These are phyloP conservation scores for Exophiala mesophila DNA, from an alignment of 2,329 filamentous ascomycete genomes.

Conservation along the genomic window DNA sequence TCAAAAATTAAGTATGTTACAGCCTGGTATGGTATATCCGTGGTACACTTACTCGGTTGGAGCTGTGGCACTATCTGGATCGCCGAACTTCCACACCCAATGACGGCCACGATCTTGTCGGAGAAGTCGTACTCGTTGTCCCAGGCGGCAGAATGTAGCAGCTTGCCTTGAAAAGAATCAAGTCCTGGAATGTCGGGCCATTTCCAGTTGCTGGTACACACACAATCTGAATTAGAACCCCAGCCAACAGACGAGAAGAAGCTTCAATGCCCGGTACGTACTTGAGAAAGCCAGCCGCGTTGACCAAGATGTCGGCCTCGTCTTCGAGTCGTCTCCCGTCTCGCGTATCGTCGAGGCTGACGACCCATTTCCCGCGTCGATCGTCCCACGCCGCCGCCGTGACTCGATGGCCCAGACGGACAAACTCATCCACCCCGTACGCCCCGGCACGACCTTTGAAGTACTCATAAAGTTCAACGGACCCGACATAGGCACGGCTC, in stretches of 20 bases:
- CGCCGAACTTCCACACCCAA: slow-evolving; percentile 28
- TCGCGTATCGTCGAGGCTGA: not conserved
- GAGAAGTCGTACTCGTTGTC: slow-evolving; percentile 47
- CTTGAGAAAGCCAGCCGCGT: slow-evolving; percentile 36
- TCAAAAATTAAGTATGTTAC: too few species aligned
- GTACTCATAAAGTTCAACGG: not conserved
- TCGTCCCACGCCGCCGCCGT: not conserved
- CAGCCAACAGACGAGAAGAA: too few species aligned
- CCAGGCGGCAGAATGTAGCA: slow-evolving; percentile 29
- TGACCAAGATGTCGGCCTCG: slow-evolving; percentile 33
- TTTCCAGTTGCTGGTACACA: slow-evolving; percentile 39
- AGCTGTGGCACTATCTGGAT: slow-evolving; percentile 11
- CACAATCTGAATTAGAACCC: too few species aligned
- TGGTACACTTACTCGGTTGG: slow-evolving; percentile 10
- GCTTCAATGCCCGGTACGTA: too few species aligned
- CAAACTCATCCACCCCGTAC: slow-evolving; percentile 1
- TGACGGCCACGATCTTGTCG: slow-evolving; percentile 52
- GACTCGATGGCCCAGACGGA: not conserved
- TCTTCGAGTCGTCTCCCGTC: slow-evolving; percentile 22
- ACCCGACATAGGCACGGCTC: not conserved
- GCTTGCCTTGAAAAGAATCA: slow-evolving; percentile 25
- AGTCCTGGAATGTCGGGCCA: slow-evolving; percentile 30
- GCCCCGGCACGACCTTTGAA: not conserved
- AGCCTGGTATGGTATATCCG: too few species aligned
- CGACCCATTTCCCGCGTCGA: not conserved